These are phyloP conservation scores for Vitis hybrid DNA, from an alignment of 177 flowering plant genomes.

Conservation along the genomic window DNA sequence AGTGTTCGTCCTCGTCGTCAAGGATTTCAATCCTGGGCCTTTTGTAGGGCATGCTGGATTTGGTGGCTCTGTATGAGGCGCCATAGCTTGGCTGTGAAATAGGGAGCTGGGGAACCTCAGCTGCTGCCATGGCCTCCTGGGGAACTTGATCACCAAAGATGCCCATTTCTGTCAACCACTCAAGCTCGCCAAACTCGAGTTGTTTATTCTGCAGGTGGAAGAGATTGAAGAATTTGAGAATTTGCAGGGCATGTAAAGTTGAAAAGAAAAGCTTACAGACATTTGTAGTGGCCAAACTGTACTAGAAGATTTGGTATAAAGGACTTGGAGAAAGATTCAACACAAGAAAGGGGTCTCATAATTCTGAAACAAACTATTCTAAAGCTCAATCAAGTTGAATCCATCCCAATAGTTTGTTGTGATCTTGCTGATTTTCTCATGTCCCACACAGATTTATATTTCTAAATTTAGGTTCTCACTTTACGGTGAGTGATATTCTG, in stretches of 20 bases:
- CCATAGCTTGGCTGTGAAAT: slow-evolving; percentile 34
- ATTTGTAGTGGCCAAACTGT: too few relatives aligned
- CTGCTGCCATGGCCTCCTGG: slow-evolving; percentile 63
- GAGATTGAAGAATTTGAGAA: not conserved
- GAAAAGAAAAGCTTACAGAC: not conserved
- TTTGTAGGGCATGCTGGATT: slow-evolving; percentile 52
- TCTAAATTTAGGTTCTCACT: too few relatives aligned
- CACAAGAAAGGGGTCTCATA: too few relatives aligned
- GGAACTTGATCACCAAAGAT: slow-evolving; percentile 65
- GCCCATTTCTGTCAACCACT: slow-evolving; percentile 74
- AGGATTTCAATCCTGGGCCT: slow-evolving; percentile 68
- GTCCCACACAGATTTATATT: too few relatives aligned
- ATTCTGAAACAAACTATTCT: too few relatives aligned
- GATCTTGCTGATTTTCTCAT: too few relatives aligned
- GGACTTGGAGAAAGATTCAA: too few relatives aligned
- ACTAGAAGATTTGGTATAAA: too few relatives aligned
- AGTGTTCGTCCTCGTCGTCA: slow-evolving; percentile 68
- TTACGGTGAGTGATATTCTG: too few relatives aligned
- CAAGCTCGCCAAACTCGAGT: slow-evolving; percentile 74
- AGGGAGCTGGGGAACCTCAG: slow-evolving; percentile 90
- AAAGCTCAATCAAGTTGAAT: too few relatives aligned
- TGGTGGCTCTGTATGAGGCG: slow-evolving; percentile 44
- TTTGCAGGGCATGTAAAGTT: not conserved
- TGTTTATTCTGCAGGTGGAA: slow-evolving; percentile 56
- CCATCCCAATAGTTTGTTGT: too few relatives aligned